phyloP scores from a whole-genome alignment of 2,329 filamentous ascomycete genomes.

The Xylariales sp. region DNA sequence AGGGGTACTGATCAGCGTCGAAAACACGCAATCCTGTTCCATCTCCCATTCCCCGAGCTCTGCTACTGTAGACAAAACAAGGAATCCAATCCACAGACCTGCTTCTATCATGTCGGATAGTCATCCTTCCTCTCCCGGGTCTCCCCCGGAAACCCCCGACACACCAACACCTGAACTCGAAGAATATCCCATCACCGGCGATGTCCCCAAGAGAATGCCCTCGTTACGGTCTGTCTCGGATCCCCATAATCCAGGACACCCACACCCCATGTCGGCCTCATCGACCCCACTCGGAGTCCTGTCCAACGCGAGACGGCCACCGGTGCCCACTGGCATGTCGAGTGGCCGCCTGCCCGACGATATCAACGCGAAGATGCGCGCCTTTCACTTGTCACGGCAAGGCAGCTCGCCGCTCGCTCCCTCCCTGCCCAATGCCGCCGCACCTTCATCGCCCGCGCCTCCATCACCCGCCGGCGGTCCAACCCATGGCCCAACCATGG shows the following conservation, averaged over 20 bases:
- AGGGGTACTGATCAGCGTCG: too few species aligned
- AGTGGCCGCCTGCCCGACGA: conserved; percentile 37
- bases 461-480: too few species aligned
- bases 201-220: conserved; percentile 46
- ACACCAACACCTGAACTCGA: conserved; percentile 6
- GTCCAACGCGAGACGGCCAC: conserved; percentile 57
- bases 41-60: not conserved
- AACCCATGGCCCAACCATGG: conserved; percentile 22
- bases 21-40: not conserved
- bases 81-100: not conserved
- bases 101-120: not conserved
- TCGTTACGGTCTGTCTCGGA: conserved; percentile 58
- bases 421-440: conserved; percentile 26
- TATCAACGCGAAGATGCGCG: conserved; percentile 43
- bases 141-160: conserved; percentile 7
- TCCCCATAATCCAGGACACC: conserved; percentile 40
- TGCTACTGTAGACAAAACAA: not conserved
- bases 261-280: conserved; percentile 62
- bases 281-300: conserved; percentile 80
- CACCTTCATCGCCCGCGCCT: conserved; percentile 23
- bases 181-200: conserved; percentile 4
- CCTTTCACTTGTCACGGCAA: conserved; percentile 42
- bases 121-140: conserved; percentile 2
- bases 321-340: conserved; percentile 35
- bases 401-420: conserved; percentile 29